Conservation (phyloP, 139 green algal genomes). For the Protoeuglena noctilucae region DNA sequence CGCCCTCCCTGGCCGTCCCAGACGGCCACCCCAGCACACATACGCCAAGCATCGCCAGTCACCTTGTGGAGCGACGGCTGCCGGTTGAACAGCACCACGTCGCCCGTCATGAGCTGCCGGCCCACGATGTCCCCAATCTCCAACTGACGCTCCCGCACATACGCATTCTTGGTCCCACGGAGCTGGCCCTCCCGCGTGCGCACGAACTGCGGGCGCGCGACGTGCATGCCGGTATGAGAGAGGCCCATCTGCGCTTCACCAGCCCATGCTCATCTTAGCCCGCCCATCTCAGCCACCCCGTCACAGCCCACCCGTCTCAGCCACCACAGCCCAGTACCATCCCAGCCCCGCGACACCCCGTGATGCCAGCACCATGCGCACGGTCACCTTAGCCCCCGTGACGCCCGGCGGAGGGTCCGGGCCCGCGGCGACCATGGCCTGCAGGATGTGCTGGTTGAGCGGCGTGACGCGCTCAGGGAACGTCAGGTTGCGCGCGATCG, state of each 20-base stretch:
- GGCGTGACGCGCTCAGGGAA: constrained; percentile 86
- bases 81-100: constrained; percentile 97
- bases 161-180: background rate
- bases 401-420: constrained; percentile 83
- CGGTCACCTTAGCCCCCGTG: constrained; percentile 92
- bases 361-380: constrained; percentile 83
- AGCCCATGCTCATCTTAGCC: constrained; percentile 29
- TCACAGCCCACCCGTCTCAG: background rate
- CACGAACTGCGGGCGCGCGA: constrained; percentile 56
- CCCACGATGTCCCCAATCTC: constrained; percentile 61
- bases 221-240: too few relatives aligned
- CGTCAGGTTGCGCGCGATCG: constrained; percentile 93
- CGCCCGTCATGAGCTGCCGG: constrained; percentile 75
- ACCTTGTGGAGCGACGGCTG: constrained; percentile 88
- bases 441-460: constrained; percentile 52
- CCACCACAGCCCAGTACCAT: constrained; percentile 18
- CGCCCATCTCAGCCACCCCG: background rate
- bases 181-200: constrained; percentile 29
- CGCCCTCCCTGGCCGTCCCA: too few relatives aligned
- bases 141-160: background rate
- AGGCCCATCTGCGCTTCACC: too few relatives aligned
- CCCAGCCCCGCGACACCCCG: constrained; percentile 27
- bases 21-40: too few relatives aligned
- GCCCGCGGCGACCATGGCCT: constrained; percentile 83
- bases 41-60: too few relatives aligned